Base-by-base conservation (phyloP, 73 alveolate species). In the Tetrahymena malaccensis region DNA sequence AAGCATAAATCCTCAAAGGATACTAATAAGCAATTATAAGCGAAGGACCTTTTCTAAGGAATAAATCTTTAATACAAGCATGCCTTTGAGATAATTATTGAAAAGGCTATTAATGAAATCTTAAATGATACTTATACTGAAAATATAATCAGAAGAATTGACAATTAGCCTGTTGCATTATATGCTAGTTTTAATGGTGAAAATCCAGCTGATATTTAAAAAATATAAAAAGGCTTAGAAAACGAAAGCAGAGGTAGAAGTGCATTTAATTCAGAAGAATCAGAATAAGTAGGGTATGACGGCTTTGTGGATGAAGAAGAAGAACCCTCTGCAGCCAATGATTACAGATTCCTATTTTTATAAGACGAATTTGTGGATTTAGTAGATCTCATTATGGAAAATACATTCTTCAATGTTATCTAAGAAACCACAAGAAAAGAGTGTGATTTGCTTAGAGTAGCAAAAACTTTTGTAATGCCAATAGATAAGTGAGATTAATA, bases 351-450 rank as follows among this genome's bases (percentile, higher is more conserved):
- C 33, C 50, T 98, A 94, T 97, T 97, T 96, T 94, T 98, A 56
- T 98, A 97, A 38, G 97, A 97, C 33, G 97, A 97, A 50, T 98
- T 98, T 96, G 95, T 96, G 3, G 99, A 97, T 38, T 70, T 99
- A 58, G 96, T 98, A 37, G 99, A 98, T 96, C 96, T 96, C 27
- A 98, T 99, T 96, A 98, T 99, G 98, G 99, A 99, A 97, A 99
- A 98, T 96, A 98, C 99, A 44, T 94, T 98, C 94, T 99, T 97
- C 97, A 99, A 99, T 96, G 94, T 98, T 15, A 98, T 99, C 96
- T 97, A 98, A 89, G 99, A 99, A 96, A 99, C 99, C n/a, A 99
- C 99, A 21, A 98, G 98, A 96, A 99, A 98, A 35, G 99, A 99
- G 96, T 97, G 98, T 93, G 99, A 99, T 96, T 96, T 99, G 85